Evolutionary conservation across 2,329 filamentous ascomycete species (phyloP).

Genomic region (Emydomyces testavorans): DNA sequence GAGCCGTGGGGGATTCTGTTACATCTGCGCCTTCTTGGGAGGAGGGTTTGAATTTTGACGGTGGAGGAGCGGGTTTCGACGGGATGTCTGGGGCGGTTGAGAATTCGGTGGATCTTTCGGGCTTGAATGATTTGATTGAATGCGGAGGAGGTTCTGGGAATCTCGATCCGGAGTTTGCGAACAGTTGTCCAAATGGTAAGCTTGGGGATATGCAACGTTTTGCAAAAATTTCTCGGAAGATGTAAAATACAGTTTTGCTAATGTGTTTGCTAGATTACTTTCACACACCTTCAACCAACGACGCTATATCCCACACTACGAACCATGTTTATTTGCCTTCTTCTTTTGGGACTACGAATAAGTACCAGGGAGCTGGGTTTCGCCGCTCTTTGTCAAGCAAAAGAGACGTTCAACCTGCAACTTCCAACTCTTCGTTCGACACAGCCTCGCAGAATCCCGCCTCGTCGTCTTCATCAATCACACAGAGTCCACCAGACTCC

Average conservation of each 20-base stretch:
- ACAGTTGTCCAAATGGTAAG: slow-evolving; percentile 5
- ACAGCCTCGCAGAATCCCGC: neutral
- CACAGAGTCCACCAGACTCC: slow-evolving; percentile 1
- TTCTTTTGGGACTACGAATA: neutral
- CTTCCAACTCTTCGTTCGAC: neutral
- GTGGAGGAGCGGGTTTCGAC: neutral
- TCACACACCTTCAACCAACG: neutral
- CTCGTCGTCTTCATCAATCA: slow-evolving; percentile 8
- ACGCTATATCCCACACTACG: neutral
- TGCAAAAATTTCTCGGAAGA: no score
- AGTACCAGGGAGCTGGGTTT: neutral
- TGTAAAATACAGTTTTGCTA: no score
- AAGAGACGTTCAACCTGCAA: neutral
- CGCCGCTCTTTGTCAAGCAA: neutral
- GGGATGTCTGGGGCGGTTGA: neutral
- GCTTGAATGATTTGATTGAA: neutral
- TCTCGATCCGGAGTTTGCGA: neutral
- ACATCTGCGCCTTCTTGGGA: slow-evolving; percentile 1
- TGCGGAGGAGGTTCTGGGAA: neutral
- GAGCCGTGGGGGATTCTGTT: neutral
- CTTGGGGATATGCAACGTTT: neutral
- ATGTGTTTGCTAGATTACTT: neutral
- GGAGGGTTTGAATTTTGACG: slow-evolving; percentile 1
- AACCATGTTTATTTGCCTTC: neutral
- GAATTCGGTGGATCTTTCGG: neutral